phyloP scores from a whole-genome alignment of 208 protist species.

The Acanthamoeba castellanii region DNA sequence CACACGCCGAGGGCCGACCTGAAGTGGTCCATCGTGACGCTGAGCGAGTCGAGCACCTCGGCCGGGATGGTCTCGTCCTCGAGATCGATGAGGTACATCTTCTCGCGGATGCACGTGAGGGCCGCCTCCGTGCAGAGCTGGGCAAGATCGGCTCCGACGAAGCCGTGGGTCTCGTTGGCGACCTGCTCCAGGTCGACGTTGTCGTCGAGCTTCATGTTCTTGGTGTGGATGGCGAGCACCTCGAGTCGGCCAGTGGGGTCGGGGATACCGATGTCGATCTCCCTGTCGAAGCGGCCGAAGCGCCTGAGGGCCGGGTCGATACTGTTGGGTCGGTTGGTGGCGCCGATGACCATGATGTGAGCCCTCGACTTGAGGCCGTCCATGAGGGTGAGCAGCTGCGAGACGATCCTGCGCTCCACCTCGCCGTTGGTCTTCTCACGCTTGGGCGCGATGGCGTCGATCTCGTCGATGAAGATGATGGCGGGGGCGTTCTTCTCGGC shows the following conservation, averaged over 20 bases:
- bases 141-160: slow-evolving; percentile 99
- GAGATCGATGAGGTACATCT: slow-evolving; percentile 99
- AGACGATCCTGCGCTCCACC: slow-evolving; percentile 99
- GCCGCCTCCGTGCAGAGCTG: slow-evolving; percentile 99
- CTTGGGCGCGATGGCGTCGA: slow-evolving; percentile 99
- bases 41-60: slow-evolving; percentile 98
- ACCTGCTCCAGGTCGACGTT: slow-evolving; percentile 98
- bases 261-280: slow-evolving; percentile 99
- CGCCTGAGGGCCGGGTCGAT: slow-evolving; percentile 99
- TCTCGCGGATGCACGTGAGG: slow-evolving; percentile 99
- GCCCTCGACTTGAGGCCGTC: slow-evolving; percentile 99
- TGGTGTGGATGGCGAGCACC: slow-evolving; percentile 99
- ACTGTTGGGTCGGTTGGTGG: slow-evolving; percentile 99
- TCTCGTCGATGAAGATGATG: slow-evolving; percentile 99
- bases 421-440: slow-evolving; percentile 99
- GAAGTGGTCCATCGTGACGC: slow-evolving; percentile 99
- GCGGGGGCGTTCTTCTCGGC: slow-evolving; percentile 99
- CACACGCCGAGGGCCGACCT: slow-evolving; percentile 94
- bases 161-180: slow-evolving; percentile 97
- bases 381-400: slow-evolving; percentile 99
- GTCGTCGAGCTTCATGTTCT: slow-evolving; percentile 99
- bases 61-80: slow-evolving; percentile 99
- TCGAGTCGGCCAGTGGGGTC: slow-evolving; percentile 99
- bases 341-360: slow-evolving; percentile 99
- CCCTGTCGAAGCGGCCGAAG: slow-evolving; percentile 99